These are phyloP conservation scores for Lipomyces kockii DNA, from an alignment of 805 yeast genomes.

Conservation along the genomic window DNA sequence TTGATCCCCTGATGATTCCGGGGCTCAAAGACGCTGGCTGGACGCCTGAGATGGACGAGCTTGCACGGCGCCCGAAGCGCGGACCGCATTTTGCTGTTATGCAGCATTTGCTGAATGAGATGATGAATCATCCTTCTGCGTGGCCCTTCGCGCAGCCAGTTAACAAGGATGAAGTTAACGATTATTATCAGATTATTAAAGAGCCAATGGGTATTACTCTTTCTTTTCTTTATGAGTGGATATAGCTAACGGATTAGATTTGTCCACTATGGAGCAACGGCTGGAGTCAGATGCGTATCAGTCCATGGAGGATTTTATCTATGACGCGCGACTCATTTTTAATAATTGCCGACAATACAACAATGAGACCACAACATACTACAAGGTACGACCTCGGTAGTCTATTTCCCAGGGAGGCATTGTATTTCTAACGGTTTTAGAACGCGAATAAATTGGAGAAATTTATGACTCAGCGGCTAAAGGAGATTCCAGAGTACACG, in stretches of 20 bases:
- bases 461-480: constrained; percentile 77
- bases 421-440: constrained; percentile 21
- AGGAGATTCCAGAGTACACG: constrained; percentile 89
- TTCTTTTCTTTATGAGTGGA: background rate
- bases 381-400: constrained; percentile 50
- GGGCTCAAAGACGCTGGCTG: constrained; percentile 94
- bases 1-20: constrained; percentile 86
- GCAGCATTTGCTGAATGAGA: constrained; percentile 83
- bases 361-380: constrained; percentile 92
- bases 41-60: constrained; percentile 97
- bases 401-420: background rate
- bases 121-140: constrained; percentile 93
- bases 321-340: constrained; percentile 84
- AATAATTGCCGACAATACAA: constrained; percentile 92
- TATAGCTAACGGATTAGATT: constrained; percentile 44
- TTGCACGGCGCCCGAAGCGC: constrained; percentile 92
- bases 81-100: constrained; percentile 94
- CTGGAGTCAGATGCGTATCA: constrained; percentile 90
- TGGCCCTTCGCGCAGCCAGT: constrained; percentile 98
- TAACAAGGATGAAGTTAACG: constrained; percentile 87
- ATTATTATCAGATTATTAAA: constrained; percentile 92
- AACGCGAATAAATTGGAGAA: constrained; percentile 94
- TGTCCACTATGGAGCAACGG: constrained; percentile 92
- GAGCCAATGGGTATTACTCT: constrained; percentile 82
- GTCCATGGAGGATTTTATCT: constrained; percentile 85